Percentiles rank a stretch among this genome's conserved stretches.
Evolutionary conservation across 2,329 filamentous ascomycete genomes (phyloP).

Genomic region (Ceratocystis cubensis): DNA sequence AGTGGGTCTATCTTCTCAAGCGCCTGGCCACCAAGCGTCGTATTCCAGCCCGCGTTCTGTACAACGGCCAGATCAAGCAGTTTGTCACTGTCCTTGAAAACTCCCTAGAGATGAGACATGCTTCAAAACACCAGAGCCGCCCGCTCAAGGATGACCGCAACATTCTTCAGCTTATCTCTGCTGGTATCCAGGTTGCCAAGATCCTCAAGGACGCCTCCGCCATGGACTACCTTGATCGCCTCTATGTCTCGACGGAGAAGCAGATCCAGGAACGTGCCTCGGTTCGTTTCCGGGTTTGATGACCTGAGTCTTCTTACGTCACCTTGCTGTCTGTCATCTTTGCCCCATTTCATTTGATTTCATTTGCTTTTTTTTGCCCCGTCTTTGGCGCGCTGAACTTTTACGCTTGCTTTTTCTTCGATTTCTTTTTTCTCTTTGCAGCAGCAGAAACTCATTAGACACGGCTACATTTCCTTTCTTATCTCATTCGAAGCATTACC

Average conservation of each 20-base stretch:
- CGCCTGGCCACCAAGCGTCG: slow-evolving; percentile 73
- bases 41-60: slow-evolving; percentile 70
- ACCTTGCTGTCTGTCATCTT: slow-evolving; percentile 5
- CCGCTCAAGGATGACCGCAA: slow-evolving; percentile 81
- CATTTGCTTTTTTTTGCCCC: slow-evolving; percentile 2
- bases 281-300: slow-evolving; percentile 31
- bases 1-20: slow-evolving; percentile 83
- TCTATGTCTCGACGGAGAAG: slow-evolving; percentile 72
- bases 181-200: slow-evolving; percentile 76
- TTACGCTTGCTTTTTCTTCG: slow-evolving; percentile 7
- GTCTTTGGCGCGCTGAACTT: background rate
- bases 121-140: slow-evolving; percentile 69
- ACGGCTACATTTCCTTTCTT: slow-evolving; percentile 6
- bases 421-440: slow-evolving; percentile 17
- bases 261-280: slow-evolving; percentile 57
- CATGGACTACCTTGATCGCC: slow-evolving; percentile 67
- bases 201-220: slow-evolving; percentile 73
- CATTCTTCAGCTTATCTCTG: slow-evolving; percentile 75
- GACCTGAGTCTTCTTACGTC: background rate
- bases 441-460: slow-evolving; percentile 12
- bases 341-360: slow-evolving; percentile 8
- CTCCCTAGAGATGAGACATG: slow-evolving; percentile 76
- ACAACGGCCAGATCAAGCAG: slow-evolving; percentile 85
- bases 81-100: slow-evolving; percentile 81
- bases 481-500: background rate